Percentiles rank a stretch among this genome's conserved stretches.
These are phyloP conservation scores for Przewalskia tangutica DNA, from an alignment of 257 asterid genomes.

Conservation along the genomic window DNA sequence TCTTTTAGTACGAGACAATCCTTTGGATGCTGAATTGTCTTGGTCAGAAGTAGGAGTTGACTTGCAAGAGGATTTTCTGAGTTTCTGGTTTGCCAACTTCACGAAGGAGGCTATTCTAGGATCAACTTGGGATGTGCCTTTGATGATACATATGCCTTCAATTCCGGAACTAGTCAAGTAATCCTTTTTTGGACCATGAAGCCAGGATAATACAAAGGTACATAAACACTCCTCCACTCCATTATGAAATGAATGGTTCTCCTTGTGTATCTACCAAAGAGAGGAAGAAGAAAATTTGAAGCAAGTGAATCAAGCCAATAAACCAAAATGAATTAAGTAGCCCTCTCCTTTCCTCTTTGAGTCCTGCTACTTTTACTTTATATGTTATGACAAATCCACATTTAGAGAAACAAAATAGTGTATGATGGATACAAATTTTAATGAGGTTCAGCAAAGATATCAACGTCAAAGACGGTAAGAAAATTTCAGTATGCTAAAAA, in stretches of 20 bases:
- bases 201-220: slow-evolving; percentile 42
- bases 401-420: not conserved
- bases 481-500: not conserved
- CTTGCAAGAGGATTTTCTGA: not conserved
- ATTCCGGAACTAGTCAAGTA: slow-evolving; percentile 18
- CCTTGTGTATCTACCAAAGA: slow-evolving; percentile 29
- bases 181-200: slow-evolving; percentile 43
- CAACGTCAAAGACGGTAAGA: not conserved
- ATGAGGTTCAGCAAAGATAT: not conserved
- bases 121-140: slow-evolving; percentile 19
- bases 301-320: not conserved
- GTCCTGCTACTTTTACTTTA: not conserved
- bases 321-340: not conserved
- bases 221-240: slow-evolving; percentile 52
- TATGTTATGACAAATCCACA: not conserved
- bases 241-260: slow-evolving; percentile 22
- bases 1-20: not conserved
- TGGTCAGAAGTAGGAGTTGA: not conserved
- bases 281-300: not conserved
- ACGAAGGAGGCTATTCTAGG: slow-evolving; percentile 29
- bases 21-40: not conserved
- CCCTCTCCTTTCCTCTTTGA: not conserved
- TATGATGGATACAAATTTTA: not conserved
- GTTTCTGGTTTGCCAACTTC: slow-evolving; percentile 26
- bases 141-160: slow-evolving; percentile 25